Evolutionary conservation across 441 rosid genomes (phyloP).

Genomic region (Adansonia rubrostipa): DNA sequence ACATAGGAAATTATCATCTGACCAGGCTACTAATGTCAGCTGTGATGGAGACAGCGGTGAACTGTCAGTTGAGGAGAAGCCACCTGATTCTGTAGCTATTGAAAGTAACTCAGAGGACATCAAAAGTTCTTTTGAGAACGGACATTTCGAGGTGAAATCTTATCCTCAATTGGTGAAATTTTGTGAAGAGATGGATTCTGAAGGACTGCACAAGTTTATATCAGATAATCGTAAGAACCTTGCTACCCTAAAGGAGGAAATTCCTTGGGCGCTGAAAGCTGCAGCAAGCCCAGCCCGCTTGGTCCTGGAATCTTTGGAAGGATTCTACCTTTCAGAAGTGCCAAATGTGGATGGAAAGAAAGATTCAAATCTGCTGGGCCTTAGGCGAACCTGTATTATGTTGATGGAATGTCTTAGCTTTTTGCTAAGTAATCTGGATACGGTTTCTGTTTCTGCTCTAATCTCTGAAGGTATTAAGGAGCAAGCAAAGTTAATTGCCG

Average conservation of each 20-base stretch:
- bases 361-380: background rate
- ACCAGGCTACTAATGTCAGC: slow-evolving; percentile 42
- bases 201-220: slow-evolving; percentile 87
- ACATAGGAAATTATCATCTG: slow-evolving; percentile 49
- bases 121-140: slow-evolving; percentile 52
- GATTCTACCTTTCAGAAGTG: slow-evolving; percentile 68
- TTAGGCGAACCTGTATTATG: background rate
- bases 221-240: slow-evolving; percentile 97
- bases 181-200: slow-evolving; percentile 81
- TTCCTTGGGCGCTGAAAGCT: slow-evolving; percentile 78
- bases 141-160: slow-evolving; percentile 55
- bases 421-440: slow-evolving; percentile 3
- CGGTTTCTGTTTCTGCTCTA: background rate
- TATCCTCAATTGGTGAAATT: slow-evolving; percentile 74
- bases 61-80: slow-evolving; percentile 43
- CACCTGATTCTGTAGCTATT: slow-evolving; percentile 46
- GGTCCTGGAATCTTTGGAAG: slow-evolving; percentile 78
- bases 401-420: slow-evolving; percentile 6
- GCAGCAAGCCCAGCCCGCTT: slow-evolving; percentile 78
- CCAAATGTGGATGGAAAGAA: slow-evolving; percentile 9
- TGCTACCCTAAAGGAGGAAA: slow-evolving; percentile 78
- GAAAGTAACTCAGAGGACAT: slow-evolving; percentile 55
- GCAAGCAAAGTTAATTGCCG: background rate
- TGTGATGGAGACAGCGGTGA: slow-evolving; percentile 46
- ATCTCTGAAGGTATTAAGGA: slow-evolving; percentile 5